phyloP scores from a whole-genome alignment of 2,329 filamentous ascomycete species.

The Sclerotinia sclerotiorum region DNA sequence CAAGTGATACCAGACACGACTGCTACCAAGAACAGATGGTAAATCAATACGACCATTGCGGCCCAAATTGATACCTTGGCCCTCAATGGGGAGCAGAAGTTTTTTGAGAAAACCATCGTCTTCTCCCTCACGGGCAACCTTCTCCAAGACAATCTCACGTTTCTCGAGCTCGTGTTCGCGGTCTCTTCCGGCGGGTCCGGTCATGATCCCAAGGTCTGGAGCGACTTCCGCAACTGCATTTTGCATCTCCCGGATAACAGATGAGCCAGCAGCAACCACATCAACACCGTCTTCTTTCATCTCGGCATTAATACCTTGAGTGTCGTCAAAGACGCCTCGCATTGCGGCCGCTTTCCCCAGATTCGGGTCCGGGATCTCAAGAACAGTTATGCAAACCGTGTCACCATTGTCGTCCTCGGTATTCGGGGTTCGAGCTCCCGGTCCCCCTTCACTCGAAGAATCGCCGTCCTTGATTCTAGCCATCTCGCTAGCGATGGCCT shows the following conservation, averaged over 20 bases:
- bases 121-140: conserved; percentile 78
- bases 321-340: conserved; percentile 89
- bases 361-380: conserved; percentile 78
- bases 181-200: conserved; percentile 65
- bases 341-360: conserved; percentile 87
- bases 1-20: conserved; percentile 93
- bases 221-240: conserved; percentile 74
- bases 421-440: conserved; percentile 61
- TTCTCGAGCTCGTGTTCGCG: conserved; percentile 78
- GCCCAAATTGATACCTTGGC: conserved; percentile 78
- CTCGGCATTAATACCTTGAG: conserved; percentile 88
- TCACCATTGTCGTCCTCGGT: conserved; percentile 72
- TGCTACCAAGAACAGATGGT: conserved; percentile 70
- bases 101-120: conserved; percentile 79
- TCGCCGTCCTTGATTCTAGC: conserved; percentile 63
- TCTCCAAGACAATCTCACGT: conserved; percentile 80
- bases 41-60: conserved; percentile 78
- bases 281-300: conserved; percentile 95
- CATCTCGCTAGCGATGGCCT: conserved; percentile 76
- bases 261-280: conserved; percentile 71
- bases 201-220: conserved; percentile 74
- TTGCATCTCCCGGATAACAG: conserved; percentile 84
- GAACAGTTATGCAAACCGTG: conserved; percentile 82
- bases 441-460: conserved; percentile 64
- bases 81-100: conserved; percentile 74